Percentiles rank a stretch among this genome's conserved stretches.
Conservation (phyloP, 1,284 basidiomycete species). For the Ganoderma multipileum region DNA sequence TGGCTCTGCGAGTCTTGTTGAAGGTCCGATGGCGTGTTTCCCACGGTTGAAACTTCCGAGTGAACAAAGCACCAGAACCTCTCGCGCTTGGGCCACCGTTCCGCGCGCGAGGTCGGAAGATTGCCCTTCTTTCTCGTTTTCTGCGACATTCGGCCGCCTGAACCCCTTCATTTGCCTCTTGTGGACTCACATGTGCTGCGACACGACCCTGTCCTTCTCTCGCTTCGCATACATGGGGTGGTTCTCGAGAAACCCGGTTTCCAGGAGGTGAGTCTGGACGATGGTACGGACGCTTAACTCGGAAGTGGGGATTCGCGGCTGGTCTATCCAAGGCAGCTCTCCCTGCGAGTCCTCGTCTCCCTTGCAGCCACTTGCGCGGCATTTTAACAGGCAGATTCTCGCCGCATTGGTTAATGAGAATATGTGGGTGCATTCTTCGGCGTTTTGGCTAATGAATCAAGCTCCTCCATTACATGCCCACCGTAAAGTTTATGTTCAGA, state of each 20-base stretch:
- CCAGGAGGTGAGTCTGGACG: not conserved
- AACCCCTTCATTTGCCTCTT: not conserved
- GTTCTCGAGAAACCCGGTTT: not conserved
- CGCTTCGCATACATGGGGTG: not conserved
- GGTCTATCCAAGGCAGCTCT: not conserved
- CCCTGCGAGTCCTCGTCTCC: not conserved
- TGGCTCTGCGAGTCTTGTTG: constrained; percentile 36
- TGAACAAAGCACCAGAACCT: constrained; percentile 32
- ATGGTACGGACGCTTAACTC: constrained; percentile 14
- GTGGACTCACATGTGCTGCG: not conserved
- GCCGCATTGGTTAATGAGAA: not conserved
- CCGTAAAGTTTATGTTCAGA: not conserved
- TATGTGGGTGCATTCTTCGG: not conserved
- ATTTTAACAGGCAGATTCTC: not conserved
- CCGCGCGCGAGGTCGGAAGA: constrained; percentile 33
- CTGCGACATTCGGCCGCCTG: constrained; percentile 3
- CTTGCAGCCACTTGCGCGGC: not conserved
- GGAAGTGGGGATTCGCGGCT: constrained; percentile 16
- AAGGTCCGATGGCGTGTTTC: constrained; percentile 41
- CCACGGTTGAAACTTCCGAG: constrained; percentile 39
- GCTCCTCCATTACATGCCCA: not conserved
- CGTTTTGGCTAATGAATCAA: not conserved
- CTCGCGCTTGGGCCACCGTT: constrained; percentile 35
- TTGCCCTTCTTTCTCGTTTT: constrained; percentile 24
- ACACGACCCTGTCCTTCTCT: not conserved